These are phyloP conservation scores for Kodamaea sp. DNA, from an alignment of 1,139 yeast genomes.

Conservation along the genomic window DNA sequence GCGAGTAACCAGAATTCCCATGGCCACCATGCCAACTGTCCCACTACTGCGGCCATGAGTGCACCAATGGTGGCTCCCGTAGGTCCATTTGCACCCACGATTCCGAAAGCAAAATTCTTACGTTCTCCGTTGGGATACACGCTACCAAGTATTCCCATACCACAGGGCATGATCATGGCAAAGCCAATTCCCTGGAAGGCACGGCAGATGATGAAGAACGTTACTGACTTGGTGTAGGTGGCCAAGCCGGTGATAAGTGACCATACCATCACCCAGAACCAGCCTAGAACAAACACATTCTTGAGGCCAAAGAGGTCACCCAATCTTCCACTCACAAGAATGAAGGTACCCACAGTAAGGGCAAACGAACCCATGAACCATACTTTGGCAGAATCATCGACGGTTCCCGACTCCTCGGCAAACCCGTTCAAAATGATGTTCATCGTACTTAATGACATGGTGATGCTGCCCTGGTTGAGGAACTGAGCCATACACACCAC, in stretches of 20 bases:
- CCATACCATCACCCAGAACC: conserved; percentile 46
- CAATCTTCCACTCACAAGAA: conserved; percentile 50
- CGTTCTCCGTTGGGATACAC: conserved; percentile 47
- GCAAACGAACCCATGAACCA: conserved; percentile 65
- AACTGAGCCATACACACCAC: conserved; percentile 30
- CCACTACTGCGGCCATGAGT: conserved; percentile 49
- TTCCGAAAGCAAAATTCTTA: conserved; percentile 52
- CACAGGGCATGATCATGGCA: conserved; percentile 54
- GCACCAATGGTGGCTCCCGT: conserved; percentile 54
- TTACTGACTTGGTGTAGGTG: conserved; percentile 40
- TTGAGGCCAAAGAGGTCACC: conserved; percentile 59
- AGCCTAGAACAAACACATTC: conserved; percentile 42
- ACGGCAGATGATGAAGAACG: conserved; percentile 51
- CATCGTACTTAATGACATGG: conserved; percentile 44
- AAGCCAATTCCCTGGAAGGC: conserved; percentile 59
- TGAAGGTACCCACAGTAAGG: conserved; percentile 55
- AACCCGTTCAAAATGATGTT: conserved; percentile 36
- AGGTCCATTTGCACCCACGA: conserved; percentile 58
- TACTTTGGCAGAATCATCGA: conserved; percentile 31
- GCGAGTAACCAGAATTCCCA: conserved; percentile 53
- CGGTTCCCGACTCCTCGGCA: conserved; percentile 12
- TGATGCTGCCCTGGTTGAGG: conserved; percentile 39
- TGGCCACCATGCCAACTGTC: conserved; percentile 48
- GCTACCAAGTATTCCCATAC: conserved; percentile 52
- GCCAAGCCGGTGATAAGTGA: conserved; percentile 51